phyloP scores from a whole-genome alignment of 768 basidiomycete species.

The Macrolepiota albuminosa region DNA sequence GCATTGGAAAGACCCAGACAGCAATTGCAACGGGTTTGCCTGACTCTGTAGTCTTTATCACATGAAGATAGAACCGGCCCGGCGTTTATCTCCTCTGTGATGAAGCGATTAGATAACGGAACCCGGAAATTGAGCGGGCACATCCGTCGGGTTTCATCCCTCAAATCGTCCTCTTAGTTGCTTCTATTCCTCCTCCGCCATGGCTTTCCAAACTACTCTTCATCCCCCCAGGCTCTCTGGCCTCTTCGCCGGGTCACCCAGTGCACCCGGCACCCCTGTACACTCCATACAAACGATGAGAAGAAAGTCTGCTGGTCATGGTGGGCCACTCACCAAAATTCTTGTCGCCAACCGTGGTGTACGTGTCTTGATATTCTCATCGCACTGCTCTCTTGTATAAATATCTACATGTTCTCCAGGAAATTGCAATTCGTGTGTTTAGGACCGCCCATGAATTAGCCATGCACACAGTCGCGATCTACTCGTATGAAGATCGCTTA shows the following conservation, averaged over 20 bases:
- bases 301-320: slow-evolving; percentile 85
- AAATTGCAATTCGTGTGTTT: slow-evolving; percentile 99
- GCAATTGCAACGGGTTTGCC: background rate
- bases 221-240: slow-evolving; percentile 72
- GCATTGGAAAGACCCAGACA: background rate
- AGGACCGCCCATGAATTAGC: slow-evolving; percentile 97
- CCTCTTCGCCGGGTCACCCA: slow-evolving; percentile 71
- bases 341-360: slow-evolving; percentile 91
- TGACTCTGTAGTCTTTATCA: slow-evolving; percentile 1
- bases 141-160: slow-evolving; percentile 9
- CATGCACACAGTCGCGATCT: slow-evolving; percentile 99
- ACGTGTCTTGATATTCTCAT: slow-evolving; percentile 26
- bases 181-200: slow-evolving; percentile 23
- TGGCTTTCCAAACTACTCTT: slow-evolving; percentile 41
- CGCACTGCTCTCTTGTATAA: slow-evolving; percentile 6
- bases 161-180: slow-evolving; percentile 5
- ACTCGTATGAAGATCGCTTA: slow-evolving; percentile 94
- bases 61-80: slow-evolving; percentile 5
- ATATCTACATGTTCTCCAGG: slow-evolving; percentile 41
- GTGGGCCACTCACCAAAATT: slow-evolving; percentile 87
- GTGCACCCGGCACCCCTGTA: slow-evolving; percentile 78
- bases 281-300: slow-evolving; percentile 91
- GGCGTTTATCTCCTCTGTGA: background rate
- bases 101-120: background rate
- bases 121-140: slow-evolving; percentile 16